phyloP scores from a whole-genome alignment of 169 alveolate genomes.

The Eimeria praecox region DNA sequence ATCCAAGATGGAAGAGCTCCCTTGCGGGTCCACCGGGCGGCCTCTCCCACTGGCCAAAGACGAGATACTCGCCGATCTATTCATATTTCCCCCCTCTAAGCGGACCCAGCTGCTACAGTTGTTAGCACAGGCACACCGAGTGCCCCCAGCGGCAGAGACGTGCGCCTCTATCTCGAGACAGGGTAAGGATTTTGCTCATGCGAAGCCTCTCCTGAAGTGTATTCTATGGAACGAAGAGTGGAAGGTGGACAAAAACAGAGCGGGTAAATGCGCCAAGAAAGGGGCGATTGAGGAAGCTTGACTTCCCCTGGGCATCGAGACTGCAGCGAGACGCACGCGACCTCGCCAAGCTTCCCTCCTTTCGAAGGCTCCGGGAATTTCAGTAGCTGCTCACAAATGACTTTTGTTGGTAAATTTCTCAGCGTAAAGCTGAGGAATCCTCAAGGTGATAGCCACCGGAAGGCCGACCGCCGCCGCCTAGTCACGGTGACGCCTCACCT shows the following conservation, averaged over 20 bases:
- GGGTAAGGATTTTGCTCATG: background rate
- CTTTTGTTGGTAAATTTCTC: background rate
- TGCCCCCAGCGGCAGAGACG: background rate
- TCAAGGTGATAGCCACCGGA: background rate
- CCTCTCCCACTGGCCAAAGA: background rate
- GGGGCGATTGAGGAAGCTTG: background rate
- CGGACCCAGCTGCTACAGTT: background rate
- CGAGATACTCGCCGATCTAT: background rate
- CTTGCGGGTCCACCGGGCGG: background rate
- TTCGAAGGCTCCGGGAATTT: background rate
- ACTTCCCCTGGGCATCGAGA: background rate
- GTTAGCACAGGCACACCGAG: background rate
- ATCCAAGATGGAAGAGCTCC: background rate
- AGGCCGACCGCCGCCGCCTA: conserved; percentile 20
- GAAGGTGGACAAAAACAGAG: background rate
- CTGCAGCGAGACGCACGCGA: background rate
- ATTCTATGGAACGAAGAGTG: background rate
- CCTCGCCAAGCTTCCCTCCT: background rate
- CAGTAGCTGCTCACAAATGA: background rate
- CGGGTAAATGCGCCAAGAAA: background rate
- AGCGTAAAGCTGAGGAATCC: background rate
- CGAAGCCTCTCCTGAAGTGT: background rate
- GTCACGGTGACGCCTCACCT: conserved; percentile 30
- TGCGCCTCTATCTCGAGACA: background rate
- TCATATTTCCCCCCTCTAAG: background rate